Conservation (phyloP, 306 rosid species). For the Calophaca sinica region DNA sequence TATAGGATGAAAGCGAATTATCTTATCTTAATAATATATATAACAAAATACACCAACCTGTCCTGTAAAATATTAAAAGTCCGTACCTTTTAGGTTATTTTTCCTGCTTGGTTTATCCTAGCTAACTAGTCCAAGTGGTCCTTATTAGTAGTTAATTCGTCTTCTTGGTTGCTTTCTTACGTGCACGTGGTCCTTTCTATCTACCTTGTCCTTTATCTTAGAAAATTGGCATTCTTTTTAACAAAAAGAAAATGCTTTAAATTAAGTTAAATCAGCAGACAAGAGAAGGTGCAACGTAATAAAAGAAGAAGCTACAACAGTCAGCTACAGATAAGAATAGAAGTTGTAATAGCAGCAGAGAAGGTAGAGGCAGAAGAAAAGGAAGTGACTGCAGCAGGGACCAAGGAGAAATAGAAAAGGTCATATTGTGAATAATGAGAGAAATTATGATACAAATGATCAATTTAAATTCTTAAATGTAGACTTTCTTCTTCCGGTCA, state of each 20-base stretch:
- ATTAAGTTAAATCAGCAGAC: neutral
- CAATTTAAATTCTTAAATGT: too few species aligned
- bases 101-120: neutral
- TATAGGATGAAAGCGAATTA: neutral
- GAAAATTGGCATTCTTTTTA: neutral
- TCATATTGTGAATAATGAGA: too few species aligned
- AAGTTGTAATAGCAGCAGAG: too few species aligned
- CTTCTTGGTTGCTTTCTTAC: neutral
- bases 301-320: too few species aligned
- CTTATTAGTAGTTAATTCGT: neutral
- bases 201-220: neutral
- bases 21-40: neutral
- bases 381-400: too few species aligned
- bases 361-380: too few species aligned
- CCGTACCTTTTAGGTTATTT: neutral
- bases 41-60: neutral
- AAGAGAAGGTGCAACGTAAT: too few species aligned
- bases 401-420: too few species aligned
- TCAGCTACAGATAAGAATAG: too few species aligned
- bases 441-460: too few species aligned
- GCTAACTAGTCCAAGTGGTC: neutral
- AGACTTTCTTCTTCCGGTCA: too few species aligned
- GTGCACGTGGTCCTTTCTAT: conserved; percentile 27
- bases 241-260: neutral
- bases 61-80: neutral